Evolutionary conservation across 805 yeast species (phyloP).

Genomic region (Candida nanaspora): DNA sequence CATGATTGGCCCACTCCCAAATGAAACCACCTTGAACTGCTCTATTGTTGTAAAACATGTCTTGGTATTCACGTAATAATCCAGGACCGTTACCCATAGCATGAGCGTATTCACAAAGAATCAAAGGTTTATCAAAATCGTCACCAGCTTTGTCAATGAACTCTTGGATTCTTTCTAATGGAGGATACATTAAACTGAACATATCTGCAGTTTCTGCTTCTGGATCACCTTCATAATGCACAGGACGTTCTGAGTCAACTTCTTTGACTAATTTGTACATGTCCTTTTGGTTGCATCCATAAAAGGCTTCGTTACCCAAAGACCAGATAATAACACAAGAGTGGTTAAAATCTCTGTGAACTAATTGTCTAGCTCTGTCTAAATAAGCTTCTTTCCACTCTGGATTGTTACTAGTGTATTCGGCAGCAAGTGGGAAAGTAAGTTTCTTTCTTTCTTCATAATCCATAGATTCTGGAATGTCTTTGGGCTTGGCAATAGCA

Average conservation of each 20-base stretch:
- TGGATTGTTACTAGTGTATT: slow-evolving; percentile 24
- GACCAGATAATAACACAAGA: slow-evolving; percentile 31
- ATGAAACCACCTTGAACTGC: slow-evolving; percentile 29
- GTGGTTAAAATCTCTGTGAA: slow-evolving; percentile 26
- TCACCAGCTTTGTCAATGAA: slow-evolving; percentile 11
- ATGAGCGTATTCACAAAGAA: slow-evolving; percentile 30
- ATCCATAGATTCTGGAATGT: slow-evolving; percentile 2
- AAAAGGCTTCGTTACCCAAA: slow-evolving; percentile 31
- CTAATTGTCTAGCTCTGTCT: slow-evolving; percentile 25
- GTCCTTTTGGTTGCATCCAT: slow-evolving; percentile 24
- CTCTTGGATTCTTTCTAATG: slow-evolving; percentile 14
- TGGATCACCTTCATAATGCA: slow-evolving; percentile 28
- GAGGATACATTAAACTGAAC: slow-evolving; percentile 26
- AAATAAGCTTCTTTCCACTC: slow-evolving; percentile 27
- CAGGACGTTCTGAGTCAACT: slow-evolving; percentile 22
- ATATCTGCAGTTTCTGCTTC: slow-evolving; percentile 23
- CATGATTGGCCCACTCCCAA: slow-evolving; percentile 36
- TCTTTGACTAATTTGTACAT: slow-evolving; percentile 22
- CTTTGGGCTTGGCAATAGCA: slow-evolving; percentile 3
- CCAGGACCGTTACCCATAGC: slow-evolving; percentile 36
- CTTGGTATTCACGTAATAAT: slow-evolving; percentile 24
- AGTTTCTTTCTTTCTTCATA: slow-evolving; percentile 2
- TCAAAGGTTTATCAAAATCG: slow-evolving; percentile 20
- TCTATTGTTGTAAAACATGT: slow-evolving; percentile 22
- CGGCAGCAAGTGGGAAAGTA: slow-evolving; percentile 12